Base-by-base conservation (phyloP, 768 basidiomycete species). In the Lyophyllum atratum region DNA sequence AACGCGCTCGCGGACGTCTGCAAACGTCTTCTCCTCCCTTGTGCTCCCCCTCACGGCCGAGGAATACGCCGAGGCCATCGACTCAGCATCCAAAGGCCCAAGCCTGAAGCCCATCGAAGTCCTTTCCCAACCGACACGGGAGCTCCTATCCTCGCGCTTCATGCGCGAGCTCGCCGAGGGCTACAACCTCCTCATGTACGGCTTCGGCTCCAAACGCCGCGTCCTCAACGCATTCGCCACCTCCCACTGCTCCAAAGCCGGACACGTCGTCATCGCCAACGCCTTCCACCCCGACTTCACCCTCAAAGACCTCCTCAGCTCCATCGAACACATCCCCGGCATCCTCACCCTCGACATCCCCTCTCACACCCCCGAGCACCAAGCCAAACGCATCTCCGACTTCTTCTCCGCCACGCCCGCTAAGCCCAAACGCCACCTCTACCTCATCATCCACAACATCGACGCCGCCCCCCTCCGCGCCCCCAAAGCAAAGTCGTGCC, bases 181-280 rank as follows among this genome's bases (percentile, higher is more conserved):
- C 1, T 98, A 94, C 78, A 95, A 92, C 70, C 74, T 98, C 43
- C 71, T 95, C 19, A 87, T 93, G 70, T 93, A 93, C 65, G 96
- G 96, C 1, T 84, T 86, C 64, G 96, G 96, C 5, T 95, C 93
- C 19, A 99, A 99, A 69, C 80, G 92, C 54, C 69, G 67, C 17
- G 62, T 89, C 9, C 75, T 99, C 29, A 92, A 96, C 67, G 75
- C 82, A 21, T 92, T 97, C 54, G 93, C 89, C 1, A 74, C 68
- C 4, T 73, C 80, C 0, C 67, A 73, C 21, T 84, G 90, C 59
- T 71, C 82, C 7, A 82, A 76, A 52, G 70, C 67, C 0, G 93
- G 93, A 0, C 82, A 92, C 59, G 87, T 92, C 43, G 82, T 93
- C 53, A 77, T 95, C 21, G 81, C 86, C 24, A 92, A 96, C 63